Base-by-base conservation (phyloP, 176 grass and related monocot species). In the Rhynchospora tenuis region DNA sequence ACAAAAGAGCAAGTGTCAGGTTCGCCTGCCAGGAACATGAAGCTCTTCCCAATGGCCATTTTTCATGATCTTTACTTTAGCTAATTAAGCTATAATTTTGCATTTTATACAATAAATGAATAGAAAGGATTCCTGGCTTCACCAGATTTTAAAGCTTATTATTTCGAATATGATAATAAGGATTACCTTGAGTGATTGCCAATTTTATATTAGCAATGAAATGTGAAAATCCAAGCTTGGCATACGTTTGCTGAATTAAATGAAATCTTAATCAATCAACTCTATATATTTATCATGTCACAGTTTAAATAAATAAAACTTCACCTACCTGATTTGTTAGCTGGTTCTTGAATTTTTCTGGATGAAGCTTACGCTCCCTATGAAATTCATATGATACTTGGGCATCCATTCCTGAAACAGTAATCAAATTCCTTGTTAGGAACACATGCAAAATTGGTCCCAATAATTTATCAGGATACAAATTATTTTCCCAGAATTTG, bases 371-470 rank as follows among this genome's bases (percentile, higher is more conserved):
- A 28, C 92, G 86, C 85, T 94, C 92, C 81, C 90, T 87, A 86
- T 97, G 95, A 90, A 97, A 97, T 87, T 83, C 95, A 54, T 97
- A 97, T 65, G 95, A 97, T 69, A 97, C 89, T 91, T 94, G 87
- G 33, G 95, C 95, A 87, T 97, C 95, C 95, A 92, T 91, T 81
- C 95, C 95, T 97, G 82, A 19, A 89, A 78, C 9, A 88, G 48
- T 38, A 48, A 87, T 62, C 61, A 87, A 64, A 58, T 52, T 48
- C 13, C 27, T 80, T 76, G 80, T 79, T n/a, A 51, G 78, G 51
- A 74, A 50, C 14, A 46, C 57, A 64, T 22, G 57, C 52, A 22
- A 11, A 64, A 67, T 55, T 52, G 22, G 28, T 27, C 31, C 46
- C 45, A 27, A 28, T 65, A 73, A 44, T 57, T 74, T 56, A 27